Evolutionary conservation across 139 green algal species (phyloP).

Genomic region (Limnomonas spitsbergensis): DNA sequence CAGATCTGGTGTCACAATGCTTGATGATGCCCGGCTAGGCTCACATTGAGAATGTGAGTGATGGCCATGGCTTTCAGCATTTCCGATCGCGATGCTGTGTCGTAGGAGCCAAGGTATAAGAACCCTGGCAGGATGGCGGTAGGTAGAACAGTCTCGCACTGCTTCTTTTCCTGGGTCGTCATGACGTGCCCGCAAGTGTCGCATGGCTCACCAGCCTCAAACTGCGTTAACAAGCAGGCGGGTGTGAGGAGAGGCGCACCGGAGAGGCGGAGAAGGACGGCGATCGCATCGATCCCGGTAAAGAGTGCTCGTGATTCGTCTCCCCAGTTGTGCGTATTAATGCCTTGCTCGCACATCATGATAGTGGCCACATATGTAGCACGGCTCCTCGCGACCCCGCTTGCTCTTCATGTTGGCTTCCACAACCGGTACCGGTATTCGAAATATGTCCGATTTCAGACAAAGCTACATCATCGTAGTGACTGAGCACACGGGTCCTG

Average conservation of each 20-base stretch:
- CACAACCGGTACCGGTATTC: too few species aligned
- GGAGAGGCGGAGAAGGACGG: too few species aligned
- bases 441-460: too few species aligned
- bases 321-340: too few species aligned
- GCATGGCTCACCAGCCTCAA: conserved; percentile 75
- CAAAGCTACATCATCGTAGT: too few species aligned
- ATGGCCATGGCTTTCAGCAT: conserved; percentile 81
- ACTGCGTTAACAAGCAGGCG: conserved; percentile 63
- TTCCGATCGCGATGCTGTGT: conserved; percentile 81
- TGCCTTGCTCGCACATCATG: conserved; percentile 87
- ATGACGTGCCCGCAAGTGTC: conserved; percentile 77
- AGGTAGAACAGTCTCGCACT: conserved; percentile 59
- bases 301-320: too few species aligned
- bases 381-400: conserved; percentile 69
- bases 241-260: too few species aligned
- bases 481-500: too few species aligned
- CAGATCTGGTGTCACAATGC: too few species aligned
- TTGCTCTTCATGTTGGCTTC: too few species aligned
- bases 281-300: too few species aligned
- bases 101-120: conserved; percentile 86
- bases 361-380: conserved; percentile 83
- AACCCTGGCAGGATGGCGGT: conserved; percentile 75
- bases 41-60: conserved; percentile 86
- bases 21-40: too few species aligned
- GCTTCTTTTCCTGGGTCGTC: conserved; percentile 20